Evolutionary conservation across 2,329 filamentous ascomycete species (phyloP), one percentile per base, ranked within the genome.

Genomic region (Decorospora gaudefroyi): DNA sequence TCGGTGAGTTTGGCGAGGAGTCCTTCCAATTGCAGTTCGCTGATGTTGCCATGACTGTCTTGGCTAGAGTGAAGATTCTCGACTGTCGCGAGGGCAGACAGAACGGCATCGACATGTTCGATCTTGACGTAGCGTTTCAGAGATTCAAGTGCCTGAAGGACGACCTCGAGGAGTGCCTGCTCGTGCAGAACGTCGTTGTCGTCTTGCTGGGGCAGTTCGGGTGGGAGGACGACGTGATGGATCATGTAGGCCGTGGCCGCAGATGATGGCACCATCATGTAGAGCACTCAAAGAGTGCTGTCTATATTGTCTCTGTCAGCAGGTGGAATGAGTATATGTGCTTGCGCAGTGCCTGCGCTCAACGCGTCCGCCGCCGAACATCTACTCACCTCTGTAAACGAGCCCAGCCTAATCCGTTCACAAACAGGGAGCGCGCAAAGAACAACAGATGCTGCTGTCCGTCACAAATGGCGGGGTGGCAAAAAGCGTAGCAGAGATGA

Each of bases 201-300:
- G 19, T 67, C 32, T 4, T 41, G 18, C 34, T 77, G 70, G 0
- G 77, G 77, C 0, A 79, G 61, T 27, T 75, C 67, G 1, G 76
- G 74, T 0, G 77, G 78, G 0, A 80, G 67, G 13, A 78, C 76
- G 1, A 79, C 57, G 53, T 80, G 75, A 25, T 78, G 42, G 17
- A 46, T 27, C 4, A 53, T 35, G 22, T 60, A 60, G 8, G 39
- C 19, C 4, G 46, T 49, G 9, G 41, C 36, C 21, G 4, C 21
- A 2, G 23, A 22, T 9, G 45, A 46, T n/a, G 38, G 22, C 19
- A 40, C 10, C 53, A 56, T 58, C 8, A 10, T 5, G 16, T 17
- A 19, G 6, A 18, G 9, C 6, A 4, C 18, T 16, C 9, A 11
- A 8, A 12, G 17, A 18, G 21, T 6, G 17, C 6, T 5, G 3